These are phyloP conservation scores for Cladophialophora bantiana DNA, from an alignment of 2,329 filamentous ascomycete genomes.

Conservation along the genomic window DNA sequence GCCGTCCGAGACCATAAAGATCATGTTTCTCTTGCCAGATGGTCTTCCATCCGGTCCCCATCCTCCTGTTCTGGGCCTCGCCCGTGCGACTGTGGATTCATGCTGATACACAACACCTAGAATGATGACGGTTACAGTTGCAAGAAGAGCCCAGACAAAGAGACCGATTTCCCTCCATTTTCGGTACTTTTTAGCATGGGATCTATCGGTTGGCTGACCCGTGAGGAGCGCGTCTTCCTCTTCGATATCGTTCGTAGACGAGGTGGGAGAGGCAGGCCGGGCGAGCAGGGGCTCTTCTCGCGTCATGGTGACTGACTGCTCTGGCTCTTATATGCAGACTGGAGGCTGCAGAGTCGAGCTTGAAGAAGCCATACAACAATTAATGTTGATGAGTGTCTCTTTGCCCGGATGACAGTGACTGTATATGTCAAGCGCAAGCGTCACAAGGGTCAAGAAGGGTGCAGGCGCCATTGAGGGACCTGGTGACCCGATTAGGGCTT, in stretches of 20 bases:
- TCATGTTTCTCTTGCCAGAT: conserved; percentile 81
- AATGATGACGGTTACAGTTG: conserved; percentile 78
- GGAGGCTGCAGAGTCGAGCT: background rate
- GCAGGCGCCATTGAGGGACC: background rate
- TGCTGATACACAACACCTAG: conserved; percentile 82
- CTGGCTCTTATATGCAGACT: background rate
- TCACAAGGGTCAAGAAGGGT: background rate
- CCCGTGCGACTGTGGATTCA: conserved; percentile 55
- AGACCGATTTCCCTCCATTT: conserved; percentile 76
- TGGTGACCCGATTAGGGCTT: background rate
- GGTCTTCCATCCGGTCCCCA: conserved; percentile 54
- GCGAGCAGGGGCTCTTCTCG: conserved; percentile 61
- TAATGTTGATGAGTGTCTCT: background rate
- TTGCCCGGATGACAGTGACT: background rate
- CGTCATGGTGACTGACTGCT: conserved; percentile 29
- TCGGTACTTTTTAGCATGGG: conserved; percentile 55
- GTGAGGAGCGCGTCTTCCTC: conserved; percentile 70
- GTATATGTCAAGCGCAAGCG: background rate
- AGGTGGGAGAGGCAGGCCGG: conserved; percentile 63
- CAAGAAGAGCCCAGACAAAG: conserved; percentile 82
- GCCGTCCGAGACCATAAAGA: conserved; percentile 99
- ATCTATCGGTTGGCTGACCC: conserved; percentile 53
- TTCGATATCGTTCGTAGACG: conserved; percentile 62
- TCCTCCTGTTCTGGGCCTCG: conserved; percentile 41
- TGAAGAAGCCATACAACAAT: conserved; percentile 2